Evolutionary conservation across 148 eudicot genomes (phyloP).

Genomic region (Polygonum aviculare): DNA sequence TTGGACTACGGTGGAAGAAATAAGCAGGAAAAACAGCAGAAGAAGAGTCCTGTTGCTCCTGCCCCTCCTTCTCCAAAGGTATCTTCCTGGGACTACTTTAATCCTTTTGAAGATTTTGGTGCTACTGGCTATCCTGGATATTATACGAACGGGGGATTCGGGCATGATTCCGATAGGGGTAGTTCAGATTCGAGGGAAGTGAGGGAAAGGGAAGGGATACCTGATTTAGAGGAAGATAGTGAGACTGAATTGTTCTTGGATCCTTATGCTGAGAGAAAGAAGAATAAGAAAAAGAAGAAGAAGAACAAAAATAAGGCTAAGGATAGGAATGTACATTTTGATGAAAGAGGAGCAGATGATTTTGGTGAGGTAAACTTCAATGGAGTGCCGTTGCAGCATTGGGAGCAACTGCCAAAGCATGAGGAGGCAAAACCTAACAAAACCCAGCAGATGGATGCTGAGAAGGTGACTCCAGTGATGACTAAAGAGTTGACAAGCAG

Average conservation of each 20-base stretch:
- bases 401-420: not conserved
- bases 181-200: slow-evolving; percentile 86
- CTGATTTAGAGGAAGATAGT: slow-evolving; percentile 93
- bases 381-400: slow-evolving; percentile 11
- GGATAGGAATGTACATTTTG: slow-evolving; percentile 22
- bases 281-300: slow-evolving; percentile 28
- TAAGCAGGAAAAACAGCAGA: slow-evolving; percentile 24
- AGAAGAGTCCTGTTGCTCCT: slow-evolving; percentile 32
- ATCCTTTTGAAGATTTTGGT: slow-evolving; percentile 61
- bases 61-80: slow-evolving; percentile 78
- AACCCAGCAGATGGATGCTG: not conserved
- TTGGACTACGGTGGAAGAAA: slow-evolving; percentile 12
- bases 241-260: slow-evolving; percentile 49
- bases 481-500: slow-evolving; percentile 39
- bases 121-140: slow-evolving; percentile 26
- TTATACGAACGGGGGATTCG: slow-evolving; percentile 25
- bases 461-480: slow-evolving; percentile 26
- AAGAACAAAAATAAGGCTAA: slow-evolving; percentile 18
- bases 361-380: slow-evolving; percentile 27
- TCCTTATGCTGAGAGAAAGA: slow-evolving; percentile 30
- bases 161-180: slow-evolving; percentile 48
- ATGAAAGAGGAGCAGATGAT: slow-evolving; percentile 12
- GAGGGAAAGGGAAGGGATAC: slow-evolving; percentile 93
- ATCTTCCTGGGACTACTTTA: slow-evolving; percentile 74
- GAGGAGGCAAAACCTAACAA: not conserved